phyloP scores from a whole-genome alignment of 2,329 filamentous ascomycete species.

The Cytospora piceicola region DNA sequence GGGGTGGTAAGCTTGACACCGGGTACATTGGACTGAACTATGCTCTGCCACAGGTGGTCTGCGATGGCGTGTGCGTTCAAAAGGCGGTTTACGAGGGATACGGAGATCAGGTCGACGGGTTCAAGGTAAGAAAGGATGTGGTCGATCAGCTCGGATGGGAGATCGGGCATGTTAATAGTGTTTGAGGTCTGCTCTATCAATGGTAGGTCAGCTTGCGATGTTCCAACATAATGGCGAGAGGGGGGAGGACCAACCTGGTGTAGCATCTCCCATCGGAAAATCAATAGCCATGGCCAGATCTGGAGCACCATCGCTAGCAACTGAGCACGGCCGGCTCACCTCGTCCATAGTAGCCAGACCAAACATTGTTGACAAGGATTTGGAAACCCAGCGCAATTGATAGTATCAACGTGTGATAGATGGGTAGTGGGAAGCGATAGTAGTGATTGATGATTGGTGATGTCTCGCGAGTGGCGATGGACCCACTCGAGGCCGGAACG shows the following conservation, averaged over 20 bases:
- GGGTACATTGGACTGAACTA: constrained; percentile 72
- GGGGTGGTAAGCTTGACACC: constrained; percentile 55
- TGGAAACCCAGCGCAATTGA: neutral
- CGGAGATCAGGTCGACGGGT: constrained; percentile 63
- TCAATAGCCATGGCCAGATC: constrained; percentile 8
- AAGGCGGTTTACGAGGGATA: constrained; percentile 64
- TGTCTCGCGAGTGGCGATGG: neutral
- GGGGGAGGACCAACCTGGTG: constrained; percentile 3
- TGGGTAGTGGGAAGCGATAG: neutral
- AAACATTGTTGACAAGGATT: neutral
- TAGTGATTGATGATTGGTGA: neutral
- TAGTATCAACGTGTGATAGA: neutral
- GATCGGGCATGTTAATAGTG: constrained; percentile 47
- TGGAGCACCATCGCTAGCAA: neutral
- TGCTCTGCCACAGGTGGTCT: constrained; percentile 72
- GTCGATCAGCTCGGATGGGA: constrained; percentile 78
- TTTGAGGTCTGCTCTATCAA: neutral
- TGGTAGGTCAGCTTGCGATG: constrained; percentile 3
- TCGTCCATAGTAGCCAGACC: constrained; percentile 23
- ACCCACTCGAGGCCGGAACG: neutral
- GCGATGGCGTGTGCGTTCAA: constrained; percentile 63
- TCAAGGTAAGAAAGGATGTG: constrained; percentile 70
- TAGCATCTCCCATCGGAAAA: neutral
- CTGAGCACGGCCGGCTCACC: constrained; percentile 16
- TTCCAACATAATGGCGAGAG: neutral